These are phyloP conservation scores for Tetracladium setigerum DNA, from an alignment of 495 filamentous ascomycete genomes.

Conservation along the genomic window DNA sequence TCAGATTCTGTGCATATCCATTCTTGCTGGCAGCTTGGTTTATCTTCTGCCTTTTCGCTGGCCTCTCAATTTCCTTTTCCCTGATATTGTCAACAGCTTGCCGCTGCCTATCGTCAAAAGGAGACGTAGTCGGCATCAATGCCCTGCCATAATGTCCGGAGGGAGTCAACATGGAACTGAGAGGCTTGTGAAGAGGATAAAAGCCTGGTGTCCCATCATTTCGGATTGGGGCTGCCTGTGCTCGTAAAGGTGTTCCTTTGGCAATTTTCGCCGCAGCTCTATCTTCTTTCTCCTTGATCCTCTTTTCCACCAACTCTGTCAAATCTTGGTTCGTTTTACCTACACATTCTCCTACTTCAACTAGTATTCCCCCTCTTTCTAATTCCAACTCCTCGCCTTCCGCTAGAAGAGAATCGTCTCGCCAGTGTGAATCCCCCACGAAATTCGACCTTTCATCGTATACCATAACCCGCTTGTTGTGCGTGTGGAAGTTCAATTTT, in stretches of 20 bases:
- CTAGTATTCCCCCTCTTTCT: slow-evolving; percentile 63
- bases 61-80: slow-evolving; percentile 3
- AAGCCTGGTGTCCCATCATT: slow-evolving; percentile 3
- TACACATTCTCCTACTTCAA: slow-evolving; percentile 69
- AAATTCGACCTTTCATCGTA: slow-evolving; percentile 75
- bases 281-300: slow-evolving; percentile 40
- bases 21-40: slow-evolving; percentile 25
- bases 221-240: background rate
- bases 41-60: slow-evolving; percentile 17
- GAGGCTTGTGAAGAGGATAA: slow-evolving; percentile 27
- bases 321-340: slow-evolving; percentile 71
- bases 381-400: slow-evolving; percentile 75
- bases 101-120: slow-evolving; percentile 40
- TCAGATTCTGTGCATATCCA: slow-evolving; percentile 44
- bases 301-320: slow-evolving; percentile 62
- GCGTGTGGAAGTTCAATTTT: slow-evolving; percentile 75
- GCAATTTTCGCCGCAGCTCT: slow-evolving; percentile 26
- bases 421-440: slow-evolving; percentile 81
- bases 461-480: slow-evolving; percentile 88
- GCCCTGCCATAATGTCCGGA: slow-evolving; percentile 44
- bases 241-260: slow-evolving; percentile 2
- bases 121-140: slow-evolving; percentile 35
- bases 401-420: slow-evolving; percentile 51
- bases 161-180: slow-evolving; percentile 38
- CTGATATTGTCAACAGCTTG: background rate